Evolutionary conservation across 139 green algal species (phyloP), one percentile per base, ranked within the genome.

Genomic region (Gonium pectorale): DNA sequence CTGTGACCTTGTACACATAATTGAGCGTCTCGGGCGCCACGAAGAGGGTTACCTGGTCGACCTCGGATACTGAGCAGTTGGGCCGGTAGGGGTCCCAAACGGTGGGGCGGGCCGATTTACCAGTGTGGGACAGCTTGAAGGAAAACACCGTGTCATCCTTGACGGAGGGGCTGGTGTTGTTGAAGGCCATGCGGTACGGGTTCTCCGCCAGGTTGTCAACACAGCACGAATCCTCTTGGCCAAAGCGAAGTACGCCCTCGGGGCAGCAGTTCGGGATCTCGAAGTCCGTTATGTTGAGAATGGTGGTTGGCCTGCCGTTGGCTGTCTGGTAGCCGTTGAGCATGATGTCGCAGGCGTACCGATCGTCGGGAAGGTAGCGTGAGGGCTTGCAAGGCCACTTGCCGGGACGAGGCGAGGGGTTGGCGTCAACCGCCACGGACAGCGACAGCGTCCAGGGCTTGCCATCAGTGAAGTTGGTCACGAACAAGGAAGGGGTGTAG

Each of bases 171-270:
- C 21, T 22, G 35, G 60, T 49, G 51, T 3, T 38, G 41, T 73
- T 49, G 54, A 63, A 86, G 1, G 44, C 59, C 29, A 86, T 27
- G 38, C n/a, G 41, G 56, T 81, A 86, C 11, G 81, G 81, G 54
- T 81, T 81, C n/a, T 79, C 81, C 7, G 68, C 35, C 52, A 86
- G 43, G 56, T 79, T 86, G 43, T 86, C 81, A 31, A 86, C 69
- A 56, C 81, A 86, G 81, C 81, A 86, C 26, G 31, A 60, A 56
- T 86, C 81, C 6, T 81, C 81, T 0, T 35, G 27, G 68, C 43
- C 44, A 35, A 75, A 86, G 31, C 70, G 56, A 7, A 86, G 13
- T 24, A 86, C 54, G 41, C 81, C 81, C 40, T 86, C 81, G 41
- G 81, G 81, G 68, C 81, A 86, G 67, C 81, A 86, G 40, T 77